Evolutionary conservation across 164 flowering plant genomes (phyloP).

Genomic region (Aristolochia fimbriata): DNA sequence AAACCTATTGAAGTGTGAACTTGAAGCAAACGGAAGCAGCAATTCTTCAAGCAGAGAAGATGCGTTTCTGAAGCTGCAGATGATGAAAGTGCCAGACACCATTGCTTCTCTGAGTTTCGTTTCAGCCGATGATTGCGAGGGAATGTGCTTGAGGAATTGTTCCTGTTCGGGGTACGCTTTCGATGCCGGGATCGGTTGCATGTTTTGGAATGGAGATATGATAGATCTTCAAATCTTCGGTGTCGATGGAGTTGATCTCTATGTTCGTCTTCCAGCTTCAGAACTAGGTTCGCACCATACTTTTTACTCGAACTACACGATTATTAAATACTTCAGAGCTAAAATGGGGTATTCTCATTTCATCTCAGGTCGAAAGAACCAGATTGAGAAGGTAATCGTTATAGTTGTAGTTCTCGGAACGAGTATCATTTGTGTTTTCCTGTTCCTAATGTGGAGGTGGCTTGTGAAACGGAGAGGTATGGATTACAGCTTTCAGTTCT

Average conservation of each 20-base stretch:
- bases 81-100: slow-evolving; percentile 22
- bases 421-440: background rate
- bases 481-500: background rate
- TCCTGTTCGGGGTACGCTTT: slow-evolving; percentile 15
- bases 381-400: background rate
- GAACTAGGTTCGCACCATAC: slow-evolving; percentile 12
- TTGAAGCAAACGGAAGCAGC: background rate
- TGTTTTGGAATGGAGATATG: slow-evolving; percentile 11
- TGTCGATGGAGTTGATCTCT: background rate
- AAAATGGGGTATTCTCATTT: too few relatives aligned
- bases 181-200: slow-evolving; percentile 11
- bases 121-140: slow-evolving; percentile 5
- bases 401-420: background rate
- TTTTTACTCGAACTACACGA: too few relatives aligned
- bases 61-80: slow-evolving; percentile 19
- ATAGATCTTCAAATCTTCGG: slow-evolving; percentile 9
- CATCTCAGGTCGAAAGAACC: background rate
- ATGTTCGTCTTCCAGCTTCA: slow-evolving; percentile 7
- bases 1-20: background rate
- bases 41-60: slow-evolving; percentile 7
- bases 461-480: background rate
- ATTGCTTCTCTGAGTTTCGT: background rate
- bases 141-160: slow-evolving; percentile 8
- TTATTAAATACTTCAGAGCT: too few relatives aligned
- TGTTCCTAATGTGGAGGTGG: background rate